Percentiles rank a stretch among this genome's conserved stretches.
Conservation (phyloP, 768 basidiomycete genomes). For the Pleurotus djamor region DNA sequence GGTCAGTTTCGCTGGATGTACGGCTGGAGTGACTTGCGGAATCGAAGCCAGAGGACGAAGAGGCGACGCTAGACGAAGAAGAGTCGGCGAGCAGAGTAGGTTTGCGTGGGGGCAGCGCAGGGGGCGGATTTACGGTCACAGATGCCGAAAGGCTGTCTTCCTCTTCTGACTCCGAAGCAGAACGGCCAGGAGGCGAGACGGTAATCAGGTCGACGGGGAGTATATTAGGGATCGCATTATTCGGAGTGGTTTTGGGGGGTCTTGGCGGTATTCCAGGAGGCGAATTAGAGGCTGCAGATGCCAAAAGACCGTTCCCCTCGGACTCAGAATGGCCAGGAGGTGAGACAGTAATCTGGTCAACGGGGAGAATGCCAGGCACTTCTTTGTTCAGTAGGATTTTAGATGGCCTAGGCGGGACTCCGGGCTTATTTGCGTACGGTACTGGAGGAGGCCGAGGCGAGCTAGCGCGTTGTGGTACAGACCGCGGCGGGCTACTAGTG, state of each 20-base stretch:
- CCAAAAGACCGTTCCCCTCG: no score
- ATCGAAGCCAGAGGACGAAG: not conserved
- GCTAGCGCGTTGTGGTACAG: not conserved
- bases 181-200: not conserved
- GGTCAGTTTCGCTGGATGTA: conserved; percentile 35
- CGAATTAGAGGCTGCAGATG: no score
- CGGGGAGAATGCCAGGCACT: not conserved
- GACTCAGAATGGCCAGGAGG: no score
- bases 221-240: conserved; percentile 10
- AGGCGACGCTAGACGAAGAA: not conserved
- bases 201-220: not conserved
- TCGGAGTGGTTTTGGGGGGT: conserved; percentile 14
- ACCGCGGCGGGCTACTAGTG: not conserved
- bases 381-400: conserved; percentile 1
- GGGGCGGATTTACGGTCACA: conserved; percentile 2
- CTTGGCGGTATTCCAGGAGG: conserved; percentile 21
- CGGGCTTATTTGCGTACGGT: conserved; percentile 16
- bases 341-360: no score
- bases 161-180: not conserved
- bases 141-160: conserved; percentile 1
- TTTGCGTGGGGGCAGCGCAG: conserved; percentile 7
- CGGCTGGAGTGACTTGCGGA: conserved; percentile 33
- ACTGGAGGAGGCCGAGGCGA: conserved; percentile 8
- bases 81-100: not conserved
- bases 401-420: conserved; percentile 19